Conservation (phyloP, 2,329 filamentous ascomycete species). For the Verticillium zaregamsianum region DNA sequence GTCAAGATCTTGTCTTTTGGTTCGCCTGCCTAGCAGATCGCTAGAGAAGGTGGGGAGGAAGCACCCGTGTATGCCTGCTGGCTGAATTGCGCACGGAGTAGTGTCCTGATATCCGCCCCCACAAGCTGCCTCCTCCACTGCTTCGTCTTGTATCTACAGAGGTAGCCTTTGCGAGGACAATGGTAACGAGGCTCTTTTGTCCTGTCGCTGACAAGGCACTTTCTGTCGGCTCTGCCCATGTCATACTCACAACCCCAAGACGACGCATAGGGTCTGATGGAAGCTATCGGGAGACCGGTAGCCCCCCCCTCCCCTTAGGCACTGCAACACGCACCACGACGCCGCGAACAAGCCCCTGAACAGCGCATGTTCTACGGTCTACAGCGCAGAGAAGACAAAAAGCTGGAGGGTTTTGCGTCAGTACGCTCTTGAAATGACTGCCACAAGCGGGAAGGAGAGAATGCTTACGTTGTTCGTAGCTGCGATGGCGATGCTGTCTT, state of each 20-base stretch:
- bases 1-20: not conserved
- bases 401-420: slow-evolving; percentile 41
- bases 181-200: not conserved
- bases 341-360: not conserved
- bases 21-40: not conserved
- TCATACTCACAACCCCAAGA: not conserved
- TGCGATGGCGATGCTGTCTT: slow-evolving; percentile 98
- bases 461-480: slow-evolving; percentile 95
- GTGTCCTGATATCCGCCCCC: not conserved
- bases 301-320: not conserved
- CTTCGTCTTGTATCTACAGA: not conserved
- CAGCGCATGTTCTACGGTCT: slow-evolving; percentile 19
- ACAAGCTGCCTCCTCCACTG: not conserved
- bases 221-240: not conserved
- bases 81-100: not conserved
- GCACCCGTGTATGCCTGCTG: not conserved
- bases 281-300: not conserved
- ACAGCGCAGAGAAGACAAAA: slow-evolving; percentile 76
- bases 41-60: not conserved
- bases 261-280: not conserved
- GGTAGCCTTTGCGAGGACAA: not conserved
- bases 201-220: not conserved
- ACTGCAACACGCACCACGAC: not conserved
- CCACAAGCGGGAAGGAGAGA: not conserved
- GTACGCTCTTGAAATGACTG: not conserved